Evolutionary conservation across 441 rosid genomes (phyloP), one percentile per base, ranked within the genome.

Genomic region (Pelargonium cotyledonis): DNA sequence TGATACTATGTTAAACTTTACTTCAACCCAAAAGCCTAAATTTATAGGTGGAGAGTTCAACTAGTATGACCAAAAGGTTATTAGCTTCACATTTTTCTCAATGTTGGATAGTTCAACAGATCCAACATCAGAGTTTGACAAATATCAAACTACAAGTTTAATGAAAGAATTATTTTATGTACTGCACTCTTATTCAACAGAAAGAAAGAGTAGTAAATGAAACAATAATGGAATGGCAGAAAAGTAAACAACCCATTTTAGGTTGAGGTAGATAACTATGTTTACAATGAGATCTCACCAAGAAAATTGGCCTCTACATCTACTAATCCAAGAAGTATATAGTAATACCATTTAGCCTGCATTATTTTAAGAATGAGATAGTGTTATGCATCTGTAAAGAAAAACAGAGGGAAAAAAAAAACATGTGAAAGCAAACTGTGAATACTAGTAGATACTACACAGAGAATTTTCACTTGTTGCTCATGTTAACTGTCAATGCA

Each of bases 331-430:
- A 94, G 95, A 77, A 88, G 71, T 19, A 84, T 68, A 72, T 94
- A 94, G 71, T 85, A 76, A 78, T 88, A 94, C 98, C 95, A 94
- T 76, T 87, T 91, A n/a, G 86, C 95, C 97, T 89, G 90, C 78
- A 85, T 31, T 80, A 76, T 9, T 73, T 76, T 69, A 67, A 49
- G 73, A 73, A 38, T 15, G 44, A 63, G 6, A 68, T 60, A n/a
- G 61, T 23, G 68, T 35, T 12, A 35, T 19, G 31, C 58, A 63
- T 49, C 53, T 38, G 35, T 41, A 29, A 31, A 18, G 65, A 55
- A 10, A 63, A 65, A 4, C 47, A 9, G 55, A 47, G 26, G 8
- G 51, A 71, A 44, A 66, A 23, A 41, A 43, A 74, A 12, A 12
- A 6, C 15, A 29, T 10, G 16, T 62, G 41, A 38, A 38, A 38